A percentile compares a stretch with the other conserved stretches of the same genome.
Conservation (phyloP, 2,329 filamentous ascomycete genomes). For the Laburnicola sp. region DNA sequence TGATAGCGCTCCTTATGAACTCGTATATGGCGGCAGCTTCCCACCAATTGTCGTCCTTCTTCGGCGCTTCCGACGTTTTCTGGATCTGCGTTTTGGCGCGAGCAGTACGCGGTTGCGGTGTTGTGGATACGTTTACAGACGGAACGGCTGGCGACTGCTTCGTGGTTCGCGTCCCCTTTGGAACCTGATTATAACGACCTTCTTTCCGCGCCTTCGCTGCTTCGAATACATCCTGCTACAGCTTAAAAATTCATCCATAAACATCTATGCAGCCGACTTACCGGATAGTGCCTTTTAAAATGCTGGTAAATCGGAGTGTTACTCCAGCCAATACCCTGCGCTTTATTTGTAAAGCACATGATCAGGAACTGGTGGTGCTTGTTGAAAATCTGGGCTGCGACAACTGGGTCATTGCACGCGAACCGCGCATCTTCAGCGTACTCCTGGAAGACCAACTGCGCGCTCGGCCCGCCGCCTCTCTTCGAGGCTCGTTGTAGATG, state of each 20-base stretch:
- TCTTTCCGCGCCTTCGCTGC: constrained; percentile 34
- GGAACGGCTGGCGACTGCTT: constrained; percentile 14
- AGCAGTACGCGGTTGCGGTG: constrained; percentile 5
- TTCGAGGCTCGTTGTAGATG: constrained; percentile 54
- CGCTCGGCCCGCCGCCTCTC: constrained; percentile 44
- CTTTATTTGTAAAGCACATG: constrained; percentile 49
- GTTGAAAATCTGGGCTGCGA: constrained; percentile 36
- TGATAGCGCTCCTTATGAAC: constrained; percentile 46
- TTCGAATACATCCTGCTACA: constrained; percentile 34
- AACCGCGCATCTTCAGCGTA: constrained; percentile 43
- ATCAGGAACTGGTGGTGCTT: constrained; percentile 50
- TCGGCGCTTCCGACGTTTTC: constrained; percentile 26
- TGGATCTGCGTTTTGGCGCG: constrained; percentile 12
- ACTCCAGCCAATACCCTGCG: constrained; percentile 51
- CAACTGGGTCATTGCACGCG: constrained; percentile 25
- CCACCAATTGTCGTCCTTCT: constrained; percentile 48
- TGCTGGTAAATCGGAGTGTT: constrained; percentile 49
- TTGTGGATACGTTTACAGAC: constrained; percentile 7
- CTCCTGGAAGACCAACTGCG: constrained; percentile 47
- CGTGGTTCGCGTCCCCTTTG: constrained; percentile 10
- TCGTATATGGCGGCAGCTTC: constrained; percentile 43
- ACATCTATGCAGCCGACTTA: constrained; percentile 12
- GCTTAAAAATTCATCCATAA: constrained; percentile 11
- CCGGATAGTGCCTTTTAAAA: constrained; percentile 45
- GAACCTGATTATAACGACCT: constrained; percentile 28